phyloP scores from a whole-genome alignment of 1,139 yeast genomes.

The Lodderomyces margitis region DNA sequence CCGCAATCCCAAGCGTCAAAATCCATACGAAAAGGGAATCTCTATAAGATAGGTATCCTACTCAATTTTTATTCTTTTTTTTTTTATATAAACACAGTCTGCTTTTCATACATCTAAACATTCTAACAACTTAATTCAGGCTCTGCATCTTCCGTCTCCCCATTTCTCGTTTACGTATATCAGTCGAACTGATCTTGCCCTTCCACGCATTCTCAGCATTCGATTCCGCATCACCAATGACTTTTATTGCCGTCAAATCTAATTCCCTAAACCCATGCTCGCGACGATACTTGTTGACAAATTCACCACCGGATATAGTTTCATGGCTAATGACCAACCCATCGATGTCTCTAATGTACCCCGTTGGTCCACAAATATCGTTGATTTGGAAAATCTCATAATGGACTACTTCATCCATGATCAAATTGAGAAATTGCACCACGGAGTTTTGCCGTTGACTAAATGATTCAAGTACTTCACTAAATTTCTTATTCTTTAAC shows the following conservation, averaged over 20 bases:
- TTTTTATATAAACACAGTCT: slow-evolving; percentile 3
- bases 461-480: slow-evolving; percentile 62
- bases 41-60: slow-evolving; percentile 34
- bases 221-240: slow-evolving; percentile 60
- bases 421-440: slow-evolving; percentile 40
- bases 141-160: slow-evolving; percentile 4
- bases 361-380: slow-evolving; percentile 96
- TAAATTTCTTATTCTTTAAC: slow-evolving; percentile 70
- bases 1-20: slow-evolving; percentile 50
- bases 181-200: slow-evolving; percentile 84
- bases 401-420: slow-evolving; percentile 38
- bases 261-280: slow-evolving; percentile 56
- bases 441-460: slow-evolving; percentile 50
- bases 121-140: neutral
- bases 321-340: slow-evolving; percentile 81
- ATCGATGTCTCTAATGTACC: slow-evolving; percentile 68
- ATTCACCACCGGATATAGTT: slow-evolving; percentile 70
- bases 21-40: slow-evolving; percentile 59
- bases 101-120: slow-evolving; percentile 6
- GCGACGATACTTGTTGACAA: slow-evolving; percentile 62
- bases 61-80: slow-evolving; percentile 2
- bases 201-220: slow-evolving; percentile 49
- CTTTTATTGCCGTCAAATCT: slow-evolving; percentile 59
- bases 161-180: slow-evolving; percentile 29
- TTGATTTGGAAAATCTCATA: slow-evolving; percentile 56